A percentile compares a stretch with the other conserved stretches of the same genome.
Evolutionary conservation across 1,284 basidiomycete genomes (phyloP).

Genomic region (Singerocomus inundabilis): DNA sequence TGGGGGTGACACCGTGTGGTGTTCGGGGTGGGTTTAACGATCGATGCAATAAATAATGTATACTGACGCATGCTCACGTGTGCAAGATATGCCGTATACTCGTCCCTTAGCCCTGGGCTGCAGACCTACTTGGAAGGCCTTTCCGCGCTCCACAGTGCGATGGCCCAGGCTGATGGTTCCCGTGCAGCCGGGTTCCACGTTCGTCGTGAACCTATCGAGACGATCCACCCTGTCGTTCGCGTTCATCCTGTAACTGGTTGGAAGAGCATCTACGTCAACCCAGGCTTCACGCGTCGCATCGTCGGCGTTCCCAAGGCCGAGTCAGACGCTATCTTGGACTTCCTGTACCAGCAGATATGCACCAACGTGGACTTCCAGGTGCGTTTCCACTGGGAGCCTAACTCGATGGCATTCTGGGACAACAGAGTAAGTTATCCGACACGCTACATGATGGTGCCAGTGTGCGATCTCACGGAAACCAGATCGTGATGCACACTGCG

Average conservation of each 20-base stretch:
- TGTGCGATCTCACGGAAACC: conserved; percentile 2
- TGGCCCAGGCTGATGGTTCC: conserved; percentile 66
- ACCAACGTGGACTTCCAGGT: conserved; percentile 72
- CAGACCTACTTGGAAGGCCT: conserved; percentile 68
- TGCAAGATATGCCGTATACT: conserved; percentile 63
- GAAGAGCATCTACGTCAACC: conserved; percentile 77
- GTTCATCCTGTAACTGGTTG: conserved; percentile 80
- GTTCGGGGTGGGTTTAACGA: conserved; percentile 48
- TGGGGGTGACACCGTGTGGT: conserved; percentile 73
- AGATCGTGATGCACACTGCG: conserved; percentile 74
- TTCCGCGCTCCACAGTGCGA: conserved; percentile 64
- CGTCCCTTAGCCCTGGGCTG: conserved; percentile 64
- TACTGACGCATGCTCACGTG: conserved; percentile 10
- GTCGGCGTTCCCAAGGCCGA: conserved; percentile 78
- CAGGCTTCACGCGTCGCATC: conserved; percentile 69
- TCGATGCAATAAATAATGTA: not conserved
- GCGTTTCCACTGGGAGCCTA: conserved; percentile 67
- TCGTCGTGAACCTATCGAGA: conserved; percentile 68
- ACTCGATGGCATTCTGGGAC: conserved; percentile 73
- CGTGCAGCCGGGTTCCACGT: conserved; percentile 64
- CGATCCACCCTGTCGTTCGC: conserved; percentile 64
- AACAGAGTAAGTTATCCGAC: conserved; percentile 48
- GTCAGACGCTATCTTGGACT: conserved; percentile 66
- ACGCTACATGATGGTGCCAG: too few species aligned
- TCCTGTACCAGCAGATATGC: conserved; percentile 70